Conservation (phyloP, 2,329 filamentous ascomycete genomes). For the Tetracladium maxilliforme region DNA sequence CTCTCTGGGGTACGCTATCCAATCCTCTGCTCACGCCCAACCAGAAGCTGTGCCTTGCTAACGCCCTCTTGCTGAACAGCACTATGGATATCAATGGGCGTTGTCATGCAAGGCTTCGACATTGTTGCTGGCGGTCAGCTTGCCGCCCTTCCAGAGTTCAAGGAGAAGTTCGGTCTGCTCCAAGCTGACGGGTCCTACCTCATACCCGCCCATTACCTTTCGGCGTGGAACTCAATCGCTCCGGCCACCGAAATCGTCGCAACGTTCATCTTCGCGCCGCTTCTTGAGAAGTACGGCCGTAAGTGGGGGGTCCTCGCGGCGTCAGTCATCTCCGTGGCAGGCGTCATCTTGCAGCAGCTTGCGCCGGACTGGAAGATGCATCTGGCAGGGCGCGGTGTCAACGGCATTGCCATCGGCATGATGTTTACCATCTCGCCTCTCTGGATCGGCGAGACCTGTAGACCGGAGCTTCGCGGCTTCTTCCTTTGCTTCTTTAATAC, state of each 20-base stretch:
- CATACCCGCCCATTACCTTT: constrained; percentile 14
- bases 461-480: constrained; percentile 20
- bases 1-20: constrained; percentile 11
- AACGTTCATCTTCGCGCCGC: constrained; percentile 11
- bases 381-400: constrained; percentile 12
- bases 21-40: neutral
- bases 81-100: constrained; percentile 13
- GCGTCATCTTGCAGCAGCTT: constrained; percentile 15
- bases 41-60: neutral
- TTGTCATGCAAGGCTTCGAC: constrained; percentile 16
- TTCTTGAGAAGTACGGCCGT: constrained; percentile 16
- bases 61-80: constrained; percentile 5
- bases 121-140: constrained; percentile 15
- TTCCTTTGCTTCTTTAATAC: constrained; percentile 22
- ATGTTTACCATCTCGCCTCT: constrained; percentile 20
- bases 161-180: constrained; percentile 11
- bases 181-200: constrained; percentile 11
- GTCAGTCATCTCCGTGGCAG: constrained; percentile 10
- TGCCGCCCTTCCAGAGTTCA: constrained; percentile 14
- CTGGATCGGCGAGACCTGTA: constrained; percentile 20
- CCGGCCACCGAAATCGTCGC: constrained; percentile 12
- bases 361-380: constrained; percentile 13
- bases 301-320: constrained; percentile 13
- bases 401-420: constrained; percentile 17
- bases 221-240: constrained; percentile 15